Percentiles rank a stretch among this genome's conserved stretches.
Evolutionary conservation across 2,329 filamentous ascomycete genomes (phyloP).

Genomic region (Xylariaceae sp.): DNA sequence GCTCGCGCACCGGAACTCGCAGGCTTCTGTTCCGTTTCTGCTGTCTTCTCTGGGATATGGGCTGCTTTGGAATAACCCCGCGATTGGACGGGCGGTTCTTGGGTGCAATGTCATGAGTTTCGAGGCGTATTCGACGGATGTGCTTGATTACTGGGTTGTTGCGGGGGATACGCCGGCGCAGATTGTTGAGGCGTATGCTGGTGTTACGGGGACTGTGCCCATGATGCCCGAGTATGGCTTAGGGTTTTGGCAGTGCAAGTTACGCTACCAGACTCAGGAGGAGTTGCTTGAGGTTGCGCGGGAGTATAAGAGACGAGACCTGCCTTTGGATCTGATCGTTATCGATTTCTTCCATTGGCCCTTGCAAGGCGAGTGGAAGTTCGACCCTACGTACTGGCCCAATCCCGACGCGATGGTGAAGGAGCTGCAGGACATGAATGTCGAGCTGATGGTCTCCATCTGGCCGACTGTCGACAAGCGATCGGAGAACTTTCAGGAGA

Average conservation of each 20-base stretch:
- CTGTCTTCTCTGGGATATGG: slow-evolving; percentile 61
- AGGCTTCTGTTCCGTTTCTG: slow-evolving; percentile 63
- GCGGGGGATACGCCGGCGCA: slow-evolving; percentile 53
- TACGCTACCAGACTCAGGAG: slow-evolving; percentile 64
- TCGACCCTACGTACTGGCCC: slow-evolving; percentile 63
- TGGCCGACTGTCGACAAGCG: slow-evolving; percentile 64
- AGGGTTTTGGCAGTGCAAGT: slow-evolving; percentile 69
- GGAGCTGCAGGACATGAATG: slow-evolving; percentile 55
- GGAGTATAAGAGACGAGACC: slow-evolving; percentile 52
- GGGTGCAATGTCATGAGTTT: slow-evolving; percentile 61
- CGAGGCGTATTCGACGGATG: slow-evolving; percentile 56
- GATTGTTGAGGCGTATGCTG: slow-evolving; percentile 56
- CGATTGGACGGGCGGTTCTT: slow-evolving; percentile 58
- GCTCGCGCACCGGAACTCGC: slow-evolving; percentile 64
- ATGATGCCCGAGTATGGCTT: slow-evolving; percentile 69
- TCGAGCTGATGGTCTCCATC: slow-evolving; percentile 68
- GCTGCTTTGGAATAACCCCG: slow-evolving; percentile 65
- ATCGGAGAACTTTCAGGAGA: slow-evolving; percentile 59
- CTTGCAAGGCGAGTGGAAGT: slow-evolving; percentile 65
- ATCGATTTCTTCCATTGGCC: slow-evolving; percentile 69
- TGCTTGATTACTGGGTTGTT: slow-evolving; percentile 64
- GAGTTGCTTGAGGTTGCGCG: slow-evolving; percentile 59
- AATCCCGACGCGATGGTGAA: slow-evolving; percentile 64
- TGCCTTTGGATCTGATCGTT: slow-evolving; percentile 65
- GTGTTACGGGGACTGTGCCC: slow-evolving; percentile 56